Percentiles rank a stretch among this genome's conserved stretches.
Conservation (phyloP, 305 asterid species). For the Fraxinus latifolia region DNA sequence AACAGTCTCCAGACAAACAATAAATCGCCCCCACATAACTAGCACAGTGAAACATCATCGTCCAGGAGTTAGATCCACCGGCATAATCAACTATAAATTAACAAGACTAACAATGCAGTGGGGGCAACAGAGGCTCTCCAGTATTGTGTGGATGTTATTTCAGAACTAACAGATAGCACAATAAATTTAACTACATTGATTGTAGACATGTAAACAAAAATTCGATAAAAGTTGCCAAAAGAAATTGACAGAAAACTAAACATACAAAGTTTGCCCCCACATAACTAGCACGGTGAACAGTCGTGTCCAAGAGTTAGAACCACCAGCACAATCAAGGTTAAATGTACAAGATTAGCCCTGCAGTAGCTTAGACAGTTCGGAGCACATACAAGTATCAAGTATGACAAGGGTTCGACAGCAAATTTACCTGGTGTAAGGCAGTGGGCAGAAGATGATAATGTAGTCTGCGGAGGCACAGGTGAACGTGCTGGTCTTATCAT, state of each 20-base stretch:
- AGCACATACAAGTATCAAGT: neutral
- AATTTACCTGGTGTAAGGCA: constrained; percentile 77
- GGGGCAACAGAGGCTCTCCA: neutral
- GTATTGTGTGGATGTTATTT: neutral
- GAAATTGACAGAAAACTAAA: neutral
- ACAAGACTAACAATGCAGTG: neutral
- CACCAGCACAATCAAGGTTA: neutral
- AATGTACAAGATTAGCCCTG: neutral
- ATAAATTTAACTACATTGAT: neutral
- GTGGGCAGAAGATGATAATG: constrained; percentile 80
- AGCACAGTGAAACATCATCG: neutral
- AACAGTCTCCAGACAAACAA: neutral
- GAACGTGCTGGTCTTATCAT: constrained; percentile 86
- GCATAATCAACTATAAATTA: neutral
- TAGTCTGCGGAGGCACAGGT: constrained; percentile 88
- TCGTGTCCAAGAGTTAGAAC: neutral
- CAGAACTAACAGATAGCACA: neutral
- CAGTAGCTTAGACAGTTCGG: neutral
- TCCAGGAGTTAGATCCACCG: neutral
- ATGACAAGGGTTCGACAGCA: neutral
- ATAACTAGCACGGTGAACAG: neutral
- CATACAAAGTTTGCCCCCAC: neutral
- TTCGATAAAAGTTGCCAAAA: neutral
- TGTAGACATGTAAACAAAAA: neutral
- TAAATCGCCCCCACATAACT: neutral